These are phyloP conservation scores for Phaeodactylum tricornutum DNA, from an alignment of 108 stramenopile species.

Conservation along the genomic window DNA sequence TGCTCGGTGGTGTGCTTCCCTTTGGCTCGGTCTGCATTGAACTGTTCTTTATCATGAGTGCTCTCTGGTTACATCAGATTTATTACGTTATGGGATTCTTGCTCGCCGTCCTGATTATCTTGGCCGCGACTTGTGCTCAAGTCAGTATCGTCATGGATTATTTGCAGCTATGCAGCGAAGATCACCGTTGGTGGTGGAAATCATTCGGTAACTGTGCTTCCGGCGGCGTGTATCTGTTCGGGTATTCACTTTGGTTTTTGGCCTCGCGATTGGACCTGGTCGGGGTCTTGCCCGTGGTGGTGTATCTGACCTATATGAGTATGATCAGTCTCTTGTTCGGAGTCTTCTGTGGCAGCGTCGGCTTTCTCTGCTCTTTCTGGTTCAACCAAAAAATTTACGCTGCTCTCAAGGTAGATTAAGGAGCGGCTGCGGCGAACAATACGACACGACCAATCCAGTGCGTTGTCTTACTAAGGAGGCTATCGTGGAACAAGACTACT, in stretches of 20 bases:
- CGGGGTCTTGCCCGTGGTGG: slow-evolving; percentile 73
- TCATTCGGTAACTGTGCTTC: slow-evolving; percentile 92
- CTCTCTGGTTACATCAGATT: slow-evolving; percentile 96
- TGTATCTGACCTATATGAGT: slow-evolving; percentile 96
- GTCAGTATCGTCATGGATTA: slow-evolving; percentile 96
- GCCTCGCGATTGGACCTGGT: slow-evolving; percentile 79
- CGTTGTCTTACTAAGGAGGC: too few relatives aligned
- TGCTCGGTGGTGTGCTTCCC: slow-evolving; percentile 94
- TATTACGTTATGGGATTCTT: slow-evolving; percentile 99
- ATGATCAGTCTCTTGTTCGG: slow-evolving; percentile 90
- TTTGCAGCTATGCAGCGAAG: slow-evolving; percentile 97
- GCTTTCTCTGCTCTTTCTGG: slow-evolving; percentile 77
- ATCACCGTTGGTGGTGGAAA: slow-evolving; percentile 99
- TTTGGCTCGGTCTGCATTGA: slow-evolving; percentile 99
- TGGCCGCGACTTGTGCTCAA: slow-evolving; percentile 91
- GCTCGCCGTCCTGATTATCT: slow-evolving; percentile 86
- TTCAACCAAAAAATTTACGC: slow-evolving; percentile 80
- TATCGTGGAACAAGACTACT: too few relatives aligned
- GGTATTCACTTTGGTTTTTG: slow-evolving; percentile 95
- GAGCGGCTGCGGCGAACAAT: too few relatives aligned
- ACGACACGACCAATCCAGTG: too few relatives aligned
- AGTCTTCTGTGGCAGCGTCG: slow-evolving; percentile 91
- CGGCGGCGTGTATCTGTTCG: slow-evolving; percentile 89
- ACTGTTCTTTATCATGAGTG: slow-evolving; percentile 98
- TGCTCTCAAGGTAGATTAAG: slow-evolving; percentile 78